A percentile compares a stretch with the other conserved stretches of the same genome.
Evolutionary conservation across 2,329 filamentous ascomycete species (phyloP).

Genomic region (Stagonosporopsis cucurbitacearum): DNA sequence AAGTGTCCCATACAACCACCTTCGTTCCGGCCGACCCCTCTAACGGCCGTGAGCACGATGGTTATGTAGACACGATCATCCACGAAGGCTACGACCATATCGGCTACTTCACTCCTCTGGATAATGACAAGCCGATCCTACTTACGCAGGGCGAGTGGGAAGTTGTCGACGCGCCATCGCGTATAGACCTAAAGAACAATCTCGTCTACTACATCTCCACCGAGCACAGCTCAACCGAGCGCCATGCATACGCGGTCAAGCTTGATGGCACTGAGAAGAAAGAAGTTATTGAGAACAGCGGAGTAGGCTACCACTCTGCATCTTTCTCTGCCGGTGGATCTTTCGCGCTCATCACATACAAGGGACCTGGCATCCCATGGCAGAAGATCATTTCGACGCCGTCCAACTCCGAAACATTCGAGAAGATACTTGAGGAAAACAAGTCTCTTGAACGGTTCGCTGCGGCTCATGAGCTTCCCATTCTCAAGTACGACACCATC

Average conservation of each 20-base stretch:
- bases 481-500: constrained; percentile 81
- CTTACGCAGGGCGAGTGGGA: constrained; percentile 93
- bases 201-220: constrained; percentile 90
- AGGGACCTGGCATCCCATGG: constrained; percentile 85
- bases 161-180: constrained; percentile 82
- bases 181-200: constrained; percentile 83
- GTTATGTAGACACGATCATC: constrained; percentile 91
- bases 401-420: constrained; percentile 67
- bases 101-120: constrained; percentile 88
- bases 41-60: constrained; percentile 79
- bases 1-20: constrained; percentile 83
- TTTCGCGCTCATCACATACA: constrained; percentile 83
- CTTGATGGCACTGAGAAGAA: constrained; percentile 78
- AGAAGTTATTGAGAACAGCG: constrained; percentile 74
- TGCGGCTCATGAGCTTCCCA: constrained; percentile 79
- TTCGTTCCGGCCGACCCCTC: constrained; percentile 84
- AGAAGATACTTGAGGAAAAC: constrained; percentile 81
- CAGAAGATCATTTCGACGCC: constrained; percentile 90
- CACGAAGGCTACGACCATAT: constrained; percentile 88
- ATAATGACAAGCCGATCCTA: constrained; percentile 80
- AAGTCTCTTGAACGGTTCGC: constrained; percentile 70
- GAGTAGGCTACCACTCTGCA: constrained; percentile 78
- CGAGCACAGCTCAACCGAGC: constrained; percentile 84
- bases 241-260: constrained; percentile 89
- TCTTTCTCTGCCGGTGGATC: constrained; percentile 85